phyloP scores from a whole-genome alignment of 2,329 filamentous ascomycete species.

The Fusarium newnesense region DNA sequence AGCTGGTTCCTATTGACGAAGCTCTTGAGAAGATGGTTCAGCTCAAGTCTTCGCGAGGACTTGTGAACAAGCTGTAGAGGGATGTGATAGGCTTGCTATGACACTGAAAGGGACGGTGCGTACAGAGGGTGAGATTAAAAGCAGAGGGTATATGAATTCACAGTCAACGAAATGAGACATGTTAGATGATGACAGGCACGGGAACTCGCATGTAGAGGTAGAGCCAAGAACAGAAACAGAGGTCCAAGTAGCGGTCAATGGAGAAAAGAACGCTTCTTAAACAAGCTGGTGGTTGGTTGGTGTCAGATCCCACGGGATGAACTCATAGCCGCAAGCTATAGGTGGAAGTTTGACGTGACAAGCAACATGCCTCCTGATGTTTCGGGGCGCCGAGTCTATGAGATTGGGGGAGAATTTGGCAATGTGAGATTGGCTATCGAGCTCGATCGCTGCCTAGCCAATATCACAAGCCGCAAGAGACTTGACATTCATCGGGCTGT shows the following conservation, averaged over 20 bases:
- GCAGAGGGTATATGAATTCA: conserved; percentile 29
- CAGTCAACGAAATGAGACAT: conserved; percentile 33
- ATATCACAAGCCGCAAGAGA: neutral
- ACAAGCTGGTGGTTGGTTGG: neutral
- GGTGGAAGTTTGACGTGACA: conserved; percentile 14
- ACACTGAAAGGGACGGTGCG: conserved; percentile 11
- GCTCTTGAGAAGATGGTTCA: conserved; percentile 65
- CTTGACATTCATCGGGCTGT: neutral
- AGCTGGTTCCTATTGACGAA: conserved; percentile 66
- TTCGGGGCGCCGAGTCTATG: neutral
- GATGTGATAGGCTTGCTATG: conserved; percentile 10
- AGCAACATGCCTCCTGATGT: neutral
- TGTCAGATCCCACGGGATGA: conserved; percentile 5
- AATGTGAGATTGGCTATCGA: conserved; percentile 6
- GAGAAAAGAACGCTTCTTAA: conserved; percentile 15
- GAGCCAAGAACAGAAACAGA: conserved; percentile 7
- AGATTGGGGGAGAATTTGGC: neutral
- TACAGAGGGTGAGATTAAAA: conserved; percentile 32
- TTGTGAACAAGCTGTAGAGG: conserved; percentile 50
- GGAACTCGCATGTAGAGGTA: conserved; percentile 19
- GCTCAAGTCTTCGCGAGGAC: conserved; percentile 60
- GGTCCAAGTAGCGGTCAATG: conserved; percentile 34
- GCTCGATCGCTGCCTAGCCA: neutral
- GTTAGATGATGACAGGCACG: conserved; percentile 24
- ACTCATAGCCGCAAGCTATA: conserved; percentile 1